Percentiles rank a stretch among this genome's conserved stretches.
Evolutionary conservation across 352 stramenopile genomes (phyloP).

Genomic region (Globisporangium middletonii): DNA sequence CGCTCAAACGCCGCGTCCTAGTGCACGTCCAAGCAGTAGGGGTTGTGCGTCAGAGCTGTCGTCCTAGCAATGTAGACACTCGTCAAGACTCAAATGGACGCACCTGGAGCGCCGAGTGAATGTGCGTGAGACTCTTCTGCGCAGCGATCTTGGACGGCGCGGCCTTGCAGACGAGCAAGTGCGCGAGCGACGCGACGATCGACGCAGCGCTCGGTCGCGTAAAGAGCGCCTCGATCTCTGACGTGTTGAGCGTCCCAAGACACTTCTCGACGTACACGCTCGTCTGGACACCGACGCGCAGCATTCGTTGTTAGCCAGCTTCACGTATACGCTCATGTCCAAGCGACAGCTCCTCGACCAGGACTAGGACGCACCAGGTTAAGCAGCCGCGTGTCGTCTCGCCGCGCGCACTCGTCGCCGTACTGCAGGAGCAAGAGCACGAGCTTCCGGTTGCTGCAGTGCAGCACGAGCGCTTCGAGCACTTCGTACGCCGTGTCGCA

Average conservation of each 20-base stretch:
- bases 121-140: slow-evolving; percentile 31
- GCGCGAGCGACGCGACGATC: slow-evolving; percentile 21
- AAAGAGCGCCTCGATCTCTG: slow-evolving; percentile 23
- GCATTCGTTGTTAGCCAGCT: neutral
- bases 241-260: slow-evolving; percentile 28
- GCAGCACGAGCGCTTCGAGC: slow-evolving; percentile 39
- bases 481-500: slow-evolving; percentile 56
- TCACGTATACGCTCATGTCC: neutral
- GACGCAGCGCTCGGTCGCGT: slow-evolving; percentile 11
- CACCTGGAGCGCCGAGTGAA: slow-evolving; percentile 38
- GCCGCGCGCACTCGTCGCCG: slow-evolving; percentile 16
- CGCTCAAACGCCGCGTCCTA: slow-evolving; percentile 7
- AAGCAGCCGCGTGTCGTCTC: slow-evolving; percentile 37
- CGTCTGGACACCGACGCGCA: slow-evolving; percentile 18
- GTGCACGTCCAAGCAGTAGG: neutral
- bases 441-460: slow-evolving; percentile 44
- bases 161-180: slow-evolving; percentile 35
- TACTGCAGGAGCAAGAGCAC: slow-evolving; percentile 30
- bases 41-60: neutral
- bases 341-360: neutral
- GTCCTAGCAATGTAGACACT: no score
- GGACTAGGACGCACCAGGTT: slow-evolving; percentile 29
- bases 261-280: slow-evolving; percentile 60
- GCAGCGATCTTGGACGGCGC: slow-evolving; percentile 36
- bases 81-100: neutral